phyloP scores from a whole-genome alignment of 495 filamentous ascomycete species.

The Aspergillus egyptiacus region DNA sequence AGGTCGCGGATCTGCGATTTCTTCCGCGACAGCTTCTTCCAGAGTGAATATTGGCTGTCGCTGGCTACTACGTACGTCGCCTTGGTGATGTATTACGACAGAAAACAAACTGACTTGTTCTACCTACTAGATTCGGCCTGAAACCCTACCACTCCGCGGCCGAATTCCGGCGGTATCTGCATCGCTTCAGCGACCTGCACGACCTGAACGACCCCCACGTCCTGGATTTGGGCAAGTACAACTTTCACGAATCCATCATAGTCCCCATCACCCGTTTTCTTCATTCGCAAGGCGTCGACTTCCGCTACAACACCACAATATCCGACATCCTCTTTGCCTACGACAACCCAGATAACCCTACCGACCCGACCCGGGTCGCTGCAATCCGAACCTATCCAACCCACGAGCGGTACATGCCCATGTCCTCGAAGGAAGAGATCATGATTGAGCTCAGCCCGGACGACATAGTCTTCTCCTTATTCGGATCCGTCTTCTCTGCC shows the following conservation, averaged over 20 bases:
- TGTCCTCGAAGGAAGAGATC: constrained; percentile 3
- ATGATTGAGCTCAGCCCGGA: constrained; percentile 13
- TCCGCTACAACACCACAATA: constrained; percentile 32
- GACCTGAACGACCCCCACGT: constrained; percentile 21
- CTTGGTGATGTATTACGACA: neutral
- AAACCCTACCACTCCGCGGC: constrained; percentile 37
- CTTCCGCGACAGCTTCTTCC: constrained; percentile 34
- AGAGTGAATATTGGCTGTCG: constrained; percentile 35
- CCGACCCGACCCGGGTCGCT: neutral
- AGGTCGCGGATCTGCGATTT: constrained; percentile 31
- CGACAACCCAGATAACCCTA: neutral
- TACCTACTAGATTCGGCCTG: constrained; percentile 33
- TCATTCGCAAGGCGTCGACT: constrained; percentile 35
- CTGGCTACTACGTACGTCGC: constrained; percentile 29
- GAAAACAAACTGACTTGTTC: neutral
- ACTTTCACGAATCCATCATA: constrained; percentile 37
- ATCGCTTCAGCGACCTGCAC: constrained; percentile 24
- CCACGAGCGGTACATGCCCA: constrained; percentile 6
- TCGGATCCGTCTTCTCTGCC: constrained; percentile 28
- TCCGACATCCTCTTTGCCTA: constrained; percentile 22
- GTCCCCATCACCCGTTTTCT: constrained; percentile 36
- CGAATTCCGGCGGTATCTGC: constrained; percentile 28
- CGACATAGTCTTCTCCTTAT: constrained; percentile 29
- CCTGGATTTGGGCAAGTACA: constrained; percentile 30
- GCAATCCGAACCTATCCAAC: constrained; percentile 11